These are phyloP conservation scores for Wickerhamomyces chambardii DNA, from an alignment of 805 yeast species.

Conservation along the genomic window DNA sequence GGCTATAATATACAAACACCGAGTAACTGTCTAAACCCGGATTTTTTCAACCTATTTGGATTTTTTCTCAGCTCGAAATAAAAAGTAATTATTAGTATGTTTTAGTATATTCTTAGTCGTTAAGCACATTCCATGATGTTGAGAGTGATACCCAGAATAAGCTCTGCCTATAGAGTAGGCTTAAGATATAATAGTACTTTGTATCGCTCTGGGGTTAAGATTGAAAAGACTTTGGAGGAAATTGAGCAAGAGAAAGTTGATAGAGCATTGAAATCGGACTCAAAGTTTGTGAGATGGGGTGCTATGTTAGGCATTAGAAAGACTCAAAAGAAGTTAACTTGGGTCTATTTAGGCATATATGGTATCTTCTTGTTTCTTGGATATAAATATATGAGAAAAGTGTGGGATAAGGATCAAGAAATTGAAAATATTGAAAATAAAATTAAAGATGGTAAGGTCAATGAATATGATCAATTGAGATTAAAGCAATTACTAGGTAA, in stretches of 20 bases:
- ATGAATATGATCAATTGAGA: conserved; percentile 58
- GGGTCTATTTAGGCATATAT: conserved; percentile 54
- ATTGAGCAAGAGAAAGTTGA: conserved; percentile 22
- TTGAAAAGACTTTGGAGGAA: conserved; percentile 21
- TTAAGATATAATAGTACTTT: neutral
- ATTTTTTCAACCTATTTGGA: no score
- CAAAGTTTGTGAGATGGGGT: conserved; percentile 38
- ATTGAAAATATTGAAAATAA: conserved; percentile 31
- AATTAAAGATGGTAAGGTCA: conserved; percentile 22
- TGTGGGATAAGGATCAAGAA: conserved; percentile 58
- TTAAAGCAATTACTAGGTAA: conserved; percentile 51
- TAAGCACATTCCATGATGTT: no score
- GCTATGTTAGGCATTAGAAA: conserved; percentile 43
- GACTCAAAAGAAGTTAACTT: conserved; percentile 56
- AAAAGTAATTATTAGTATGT: no score
- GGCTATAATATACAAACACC: no score
- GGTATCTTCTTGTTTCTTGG: conserved; percentile 48
- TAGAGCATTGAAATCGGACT: conserved; percentile 22
- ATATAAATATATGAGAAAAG: conserved; percentile 54
- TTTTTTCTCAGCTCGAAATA: no score
- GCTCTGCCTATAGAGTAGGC: neutral
- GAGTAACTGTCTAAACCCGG: no score
- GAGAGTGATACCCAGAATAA: no score
- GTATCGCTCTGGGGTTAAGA: conserved; percentile 3
- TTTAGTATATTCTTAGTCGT: no score